Percentiles rank a stretch among this genome's conserved stretches.
phyloP scores from a whole-genome alignment of 306 rosid species.

The Fragaria iinumae region DNA sequence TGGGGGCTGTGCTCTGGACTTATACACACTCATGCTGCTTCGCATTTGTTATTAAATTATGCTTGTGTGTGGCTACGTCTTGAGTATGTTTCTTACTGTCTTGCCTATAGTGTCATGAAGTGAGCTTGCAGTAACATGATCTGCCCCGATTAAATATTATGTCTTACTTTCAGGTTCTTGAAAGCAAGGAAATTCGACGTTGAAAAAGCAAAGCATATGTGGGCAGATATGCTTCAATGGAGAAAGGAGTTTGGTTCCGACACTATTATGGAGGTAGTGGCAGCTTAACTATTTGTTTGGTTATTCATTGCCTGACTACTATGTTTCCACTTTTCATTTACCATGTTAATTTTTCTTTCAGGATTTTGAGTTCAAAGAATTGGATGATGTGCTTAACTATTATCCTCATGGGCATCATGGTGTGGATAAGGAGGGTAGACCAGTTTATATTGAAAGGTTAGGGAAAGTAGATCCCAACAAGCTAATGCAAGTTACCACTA shows the following conservation, averaged over 20 bases:
- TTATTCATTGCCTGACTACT: constrained; percentile 15
- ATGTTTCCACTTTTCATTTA: constrained; percentile 11
- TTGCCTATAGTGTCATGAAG: background rate
- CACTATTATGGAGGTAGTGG: constrained; percentile 68
- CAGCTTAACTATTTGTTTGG: constrained; percentile 7
- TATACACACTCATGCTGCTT: background rate
- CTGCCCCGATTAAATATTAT: background rate
- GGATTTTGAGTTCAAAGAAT: constrained; percentile 87
- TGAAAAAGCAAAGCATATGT: constrained; percentile 94
- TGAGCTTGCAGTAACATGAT: background rate
- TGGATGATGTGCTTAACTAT: constrained; percentile 63
- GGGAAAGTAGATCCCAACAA: constrained; percentile 91
- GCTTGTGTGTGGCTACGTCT: background rate
- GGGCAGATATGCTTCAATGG: constrained; percentile 96
- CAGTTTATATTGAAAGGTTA: constrained; percentile 89
- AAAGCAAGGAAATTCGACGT: constrained; percentile 93
- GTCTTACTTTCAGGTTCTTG: constrained; percentile 52
- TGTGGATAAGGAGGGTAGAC: constrained; percentile 97
- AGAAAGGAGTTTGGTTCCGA: constrained; percentile 81
- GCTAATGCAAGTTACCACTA: constrained; percentile 84
- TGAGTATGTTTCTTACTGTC: background rate
- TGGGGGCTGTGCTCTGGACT: background rate
- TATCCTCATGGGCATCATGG: constrained; percentile 98
- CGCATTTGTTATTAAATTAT: background rate
- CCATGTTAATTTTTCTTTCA: constrained; percentile 32